These are phyloP conservation scores for Euphorbia celastroides DNA, from an alignment of 441 rosid species.

Conservation along the genomic window DNA sequence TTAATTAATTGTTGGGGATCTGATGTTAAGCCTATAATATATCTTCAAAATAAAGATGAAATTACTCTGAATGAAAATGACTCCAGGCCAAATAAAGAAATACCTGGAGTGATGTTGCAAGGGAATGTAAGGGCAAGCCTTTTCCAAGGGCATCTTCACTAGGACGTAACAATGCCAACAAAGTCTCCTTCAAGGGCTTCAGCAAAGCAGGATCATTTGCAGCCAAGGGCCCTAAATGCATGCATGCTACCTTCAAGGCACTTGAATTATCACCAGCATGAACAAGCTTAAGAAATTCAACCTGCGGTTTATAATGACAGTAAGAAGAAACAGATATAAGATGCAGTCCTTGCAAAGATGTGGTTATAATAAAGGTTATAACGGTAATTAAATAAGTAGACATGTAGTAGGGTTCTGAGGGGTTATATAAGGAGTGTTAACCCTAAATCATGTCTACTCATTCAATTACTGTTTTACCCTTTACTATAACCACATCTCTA, in stretches of 20 bases:
- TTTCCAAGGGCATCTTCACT: constrained; percentile 46
- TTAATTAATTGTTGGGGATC: background rate
- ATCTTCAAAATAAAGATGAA: background rate
- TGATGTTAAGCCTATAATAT: background rate
- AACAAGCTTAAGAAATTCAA: constrained; percentile 82
- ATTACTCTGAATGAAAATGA: background rate
- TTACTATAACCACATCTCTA: too few species aligned
- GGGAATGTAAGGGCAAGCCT: constrained; percentile 63
- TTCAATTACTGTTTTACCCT: too few species aligned
- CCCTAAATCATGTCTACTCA: too few species aligned
- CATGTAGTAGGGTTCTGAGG: too few species aligned
- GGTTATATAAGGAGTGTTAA: too few species aligned
- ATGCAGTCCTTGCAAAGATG: background rate
- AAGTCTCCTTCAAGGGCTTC: constrained; percentile 86
- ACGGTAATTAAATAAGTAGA: too few species aligned
- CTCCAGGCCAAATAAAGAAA: constrained; percentile 1
- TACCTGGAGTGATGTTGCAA: constrained; percentile 89
- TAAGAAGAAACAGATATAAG: background rate
- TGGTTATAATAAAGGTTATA: too few species aligned
- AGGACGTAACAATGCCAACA: constrained; percentile 66
- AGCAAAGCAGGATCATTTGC: constrained; percentile 54
- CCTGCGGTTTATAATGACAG: constrained; percentile 33
- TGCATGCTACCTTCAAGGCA: constrained; percentile 75
- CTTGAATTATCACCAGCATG: constrained; percentile 64
- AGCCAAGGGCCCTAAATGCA: constrained; percentile 88